These are phyloP conservation scores for Crithidia mellificae DNA, from an alignment of 208 protist species.

Conservation along the genomic window DNA sequence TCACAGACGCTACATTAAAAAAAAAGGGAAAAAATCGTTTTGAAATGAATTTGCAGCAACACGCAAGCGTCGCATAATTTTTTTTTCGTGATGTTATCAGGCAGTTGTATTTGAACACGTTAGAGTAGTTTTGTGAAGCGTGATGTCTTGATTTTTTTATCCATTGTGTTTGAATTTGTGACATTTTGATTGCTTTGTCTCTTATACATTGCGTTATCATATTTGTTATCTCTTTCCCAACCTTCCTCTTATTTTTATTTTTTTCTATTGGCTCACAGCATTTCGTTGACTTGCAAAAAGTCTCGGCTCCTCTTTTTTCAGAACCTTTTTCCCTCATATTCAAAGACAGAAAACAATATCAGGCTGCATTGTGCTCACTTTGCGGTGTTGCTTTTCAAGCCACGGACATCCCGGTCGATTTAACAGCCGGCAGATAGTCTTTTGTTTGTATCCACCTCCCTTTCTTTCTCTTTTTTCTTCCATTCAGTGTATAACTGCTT, in stretches of 20 bases:
- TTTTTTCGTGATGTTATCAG: no score
- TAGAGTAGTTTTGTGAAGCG: no score
- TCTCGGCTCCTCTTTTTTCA: not conserved
- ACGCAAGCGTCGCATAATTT: no score
- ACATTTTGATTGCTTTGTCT: no score
- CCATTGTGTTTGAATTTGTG: no score
- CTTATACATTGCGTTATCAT: no score
- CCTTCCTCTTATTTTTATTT: not conserved
- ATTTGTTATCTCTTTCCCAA: not conserved
- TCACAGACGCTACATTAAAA: not conserved
- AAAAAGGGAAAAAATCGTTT: no score
- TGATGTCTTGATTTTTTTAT: no score
- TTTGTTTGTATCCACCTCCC: constrained; percentile 4
- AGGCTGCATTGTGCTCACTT: not conserved
- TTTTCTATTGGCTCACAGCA: not conserved
- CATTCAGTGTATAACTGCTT: not conserved
- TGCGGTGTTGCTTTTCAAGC: not conserved
- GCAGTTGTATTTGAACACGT: no score
- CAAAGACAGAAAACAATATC: no score
- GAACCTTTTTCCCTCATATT: not conserved
- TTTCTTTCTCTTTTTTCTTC: constrained; percentile 8
- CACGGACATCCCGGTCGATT: not conserved
- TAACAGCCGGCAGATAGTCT: not conserved
- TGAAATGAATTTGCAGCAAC: no score
- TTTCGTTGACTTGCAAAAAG: not conserved